These are phyloP conservation scores for Lecanicillium sp. DNA, from an alignment of 2,329 filamentous ascomycete species.

Conservation along the genomic window DNA sequence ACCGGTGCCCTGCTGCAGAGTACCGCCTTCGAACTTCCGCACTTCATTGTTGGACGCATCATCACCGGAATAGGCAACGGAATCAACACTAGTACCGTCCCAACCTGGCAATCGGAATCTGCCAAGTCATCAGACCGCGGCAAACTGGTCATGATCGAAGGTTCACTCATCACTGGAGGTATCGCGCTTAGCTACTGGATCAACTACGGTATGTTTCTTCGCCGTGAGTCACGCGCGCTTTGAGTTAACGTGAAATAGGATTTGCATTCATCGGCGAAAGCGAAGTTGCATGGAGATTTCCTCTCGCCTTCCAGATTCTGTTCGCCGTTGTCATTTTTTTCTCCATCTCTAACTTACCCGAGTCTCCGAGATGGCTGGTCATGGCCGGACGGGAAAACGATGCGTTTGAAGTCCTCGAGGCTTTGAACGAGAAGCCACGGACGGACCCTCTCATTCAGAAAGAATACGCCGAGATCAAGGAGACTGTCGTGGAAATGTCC, in stretches of 20 bases:
- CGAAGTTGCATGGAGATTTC: slow-evolving; percentile 25
- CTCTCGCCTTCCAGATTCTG: slow-evolving; percentile 22
- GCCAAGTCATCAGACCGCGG: slow-evolving; percentile 43
- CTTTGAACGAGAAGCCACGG: slow-evolving; percentile 11
- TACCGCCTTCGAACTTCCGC: slow-evolving; percentile 39
- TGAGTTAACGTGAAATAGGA: background rate
- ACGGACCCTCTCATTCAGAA: slow-evolving; percentile 1
- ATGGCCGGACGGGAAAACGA: slow-evolving; percentile 24
- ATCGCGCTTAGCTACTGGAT: slow-evolving; percentile 46
- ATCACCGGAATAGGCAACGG: slow-evolving; percentile 46
- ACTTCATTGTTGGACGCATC: slow-evolving; percentile 42
- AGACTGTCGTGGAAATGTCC: slow-evolving; percentile 25
- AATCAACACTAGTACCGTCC: slow-evolving; percentile 40
- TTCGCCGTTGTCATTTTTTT: slow-evolving; percentile 14
- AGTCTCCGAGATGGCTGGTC: slow-evolving; percentile 28
- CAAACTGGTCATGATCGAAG: slow-evolving; percentile 46
- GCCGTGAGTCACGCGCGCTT: background rate
- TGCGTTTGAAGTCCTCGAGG: slow-evolving; percentile 44
- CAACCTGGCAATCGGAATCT: slow-evolving; percentile 47
- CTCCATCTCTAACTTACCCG: slow-evolving; percentile 21
- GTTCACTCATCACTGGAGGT: slow-evolving; percentile 41
- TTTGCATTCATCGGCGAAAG: slow-evolving; percentile 17
- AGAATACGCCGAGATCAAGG: slow-evolving; percentile 7
- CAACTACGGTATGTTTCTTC: slow-evolving; percentile 33
- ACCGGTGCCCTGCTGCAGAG: slow-evolving; percentile 47